Base-by-base conservation (phyloP, 2,329 filamentous ascomycete species). In the Fusarium sambucinum region DNA sequence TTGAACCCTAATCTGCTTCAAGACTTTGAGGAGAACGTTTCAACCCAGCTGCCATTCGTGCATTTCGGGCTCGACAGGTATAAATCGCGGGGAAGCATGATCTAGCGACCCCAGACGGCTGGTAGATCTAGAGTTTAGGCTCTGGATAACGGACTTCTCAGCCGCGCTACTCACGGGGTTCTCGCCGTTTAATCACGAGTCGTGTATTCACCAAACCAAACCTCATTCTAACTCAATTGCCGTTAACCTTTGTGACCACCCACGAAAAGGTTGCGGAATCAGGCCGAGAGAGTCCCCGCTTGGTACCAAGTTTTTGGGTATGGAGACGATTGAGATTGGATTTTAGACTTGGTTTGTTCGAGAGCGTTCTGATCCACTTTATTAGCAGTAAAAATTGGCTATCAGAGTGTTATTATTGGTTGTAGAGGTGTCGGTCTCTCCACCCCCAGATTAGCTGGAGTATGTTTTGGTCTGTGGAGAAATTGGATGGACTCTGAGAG, bases 401-500 rank as follows among this genome's bases (percentile, higher is more conserved):
- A 37, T 41, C 11, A 16, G n/a, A 21, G 5, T 13, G 11, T 46
- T 46, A 17, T 17, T 11, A 48, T 46, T 63, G 25, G 50, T 23
- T 35, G 35, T 9, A 33, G n/a, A 56, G 6, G 5, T 16, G 21
- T 10, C 16, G 17, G 3, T n/a, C 13, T 12, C 41, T 29, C 60
- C 50, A 63, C 59, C 60, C 59, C 60, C 60, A 63, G 60, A 35
- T 57, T 57, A 48, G 52, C 52, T 37, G 35, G 30, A 41, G 40
- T 25, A 14, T 57, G 35, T 21, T 38, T 38, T 38, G 23, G 47
- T 35, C 23, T 63, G 59, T 45, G 59, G 60, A 63, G 60, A 63
- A 57, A 27, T 50, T 63, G 51, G 42, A 19, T 63, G 51, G 42
- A 19, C 42, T 2, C 38, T 25, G 42, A 38, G 47, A 38, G 32